These are phyloP conservation scores for Populus pruinosa DNA, from an alignment of 345 rosid genomes.

Conservation along the genomic window DNA sequence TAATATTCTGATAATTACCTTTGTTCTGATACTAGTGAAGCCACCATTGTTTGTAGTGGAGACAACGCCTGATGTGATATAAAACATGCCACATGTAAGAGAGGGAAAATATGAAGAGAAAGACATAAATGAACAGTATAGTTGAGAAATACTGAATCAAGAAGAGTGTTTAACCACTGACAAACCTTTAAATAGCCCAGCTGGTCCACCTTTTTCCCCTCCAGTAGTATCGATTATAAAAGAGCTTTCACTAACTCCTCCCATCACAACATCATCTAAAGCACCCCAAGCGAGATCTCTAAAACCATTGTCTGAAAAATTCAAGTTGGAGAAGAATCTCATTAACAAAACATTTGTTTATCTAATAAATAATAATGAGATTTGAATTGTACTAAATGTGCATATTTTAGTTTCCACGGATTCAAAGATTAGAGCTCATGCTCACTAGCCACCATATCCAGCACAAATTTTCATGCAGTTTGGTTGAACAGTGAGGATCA, in stretches of 20 bases:
- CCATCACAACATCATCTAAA: constrained; percentile 97
- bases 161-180: constrained; percentile 1
- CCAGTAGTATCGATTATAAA: constrained; percentile 58
- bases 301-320: constrained; percentile 47
- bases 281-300: constrained; percentile 95
- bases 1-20: constrained; percentile 40
- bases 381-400: not conserved
- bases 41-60: constrained; percentile 96
- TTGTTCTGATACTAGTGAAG: constrained; percentile 79
- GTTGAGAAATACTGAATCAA: not conserved
- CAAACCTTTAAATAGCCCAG: constrained; percentile 75
- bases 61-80: constrained; percentile 53
- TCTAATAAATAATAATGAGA: not conserved
- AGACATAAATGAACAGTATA: not conserved
- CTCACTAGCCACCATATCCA: not conserved
- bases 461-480: not conserved
- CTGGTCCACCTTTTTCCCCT: constrained; percentile 74
- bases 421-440: not conserved
- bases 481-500: not conserved
- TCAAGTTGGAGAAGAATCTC: constrained; percentile 6
- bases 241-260: constrained; percentile 86
- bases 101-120: not conserved
- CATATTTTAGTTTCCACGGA: too few species aligned
- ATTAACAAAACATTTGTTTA: not conserved
- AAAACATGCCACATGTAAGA: not conserved